These are phyloP conservation scores for Russula virescens DNA, from an alignment of 768 basidiomycete genomes.

Conservation along the genomic window DNA sequence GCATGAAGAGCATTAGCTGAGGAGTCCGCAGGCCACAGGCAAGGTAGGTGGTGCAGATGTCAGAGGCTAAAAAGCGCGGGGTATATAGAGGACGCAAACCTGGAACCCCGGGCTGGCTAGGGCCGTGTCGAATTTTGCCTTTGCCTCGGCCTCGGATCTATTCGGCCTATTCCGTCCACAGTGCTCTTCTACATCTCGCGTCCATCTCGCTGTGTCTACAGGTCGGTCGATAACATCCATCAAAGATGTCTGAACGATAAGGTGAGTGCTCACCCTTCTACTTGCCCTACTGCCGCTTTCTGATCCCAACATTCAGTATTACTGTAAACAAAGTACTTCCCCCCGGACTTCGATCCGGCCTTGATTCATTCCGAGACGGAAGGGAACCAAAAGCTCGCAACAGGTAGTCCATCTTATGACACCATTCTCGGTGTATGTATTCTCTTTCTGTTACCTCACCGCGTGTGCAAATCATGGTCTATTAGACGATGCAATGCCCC, in stretches of 20 bases:
- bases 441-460: background rate
- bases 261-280: conserved; percentile 35
- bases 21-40: too few species aligned
- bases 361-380: conserved; percentile 91
- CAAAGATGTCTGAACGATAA: conserved; percentile 79
- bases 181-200: too few species aligned
- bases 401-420: conserved; percentile 99
- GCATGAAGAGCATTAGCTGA: too few species aligned
- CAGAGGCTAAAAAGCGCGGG: too few species aligned
- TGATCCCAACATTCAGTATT: conserved; percentile 47
- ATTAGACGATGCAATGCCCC: conserved; percentile 87
- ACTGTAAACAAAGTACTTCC: conserved; percentile 97
- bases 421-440: conserved; percentile 88
- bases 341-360: conserved; percentile 96
- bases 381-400: conserved; percentile 88
- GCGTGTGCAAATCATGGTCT: conserved; percentile 10
- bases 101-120: too few species aligned
- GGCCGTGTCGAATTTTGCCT: too few species aligned
- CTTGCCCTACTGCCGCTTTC: background rate
- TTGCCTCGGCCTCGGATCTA: too few species aligned
- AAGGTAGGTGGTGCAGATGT: too few species aligned
- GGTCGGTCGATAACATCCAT: conserved; percentile 5
- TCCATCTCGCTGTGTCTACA: background rate
- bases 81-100: too few species aligned
- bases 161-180: too few species aligned